Base-by-base conservation (phyloP, 2,329 filamentous ascomycete species). In the Xylariaceae sp. region DNA sequence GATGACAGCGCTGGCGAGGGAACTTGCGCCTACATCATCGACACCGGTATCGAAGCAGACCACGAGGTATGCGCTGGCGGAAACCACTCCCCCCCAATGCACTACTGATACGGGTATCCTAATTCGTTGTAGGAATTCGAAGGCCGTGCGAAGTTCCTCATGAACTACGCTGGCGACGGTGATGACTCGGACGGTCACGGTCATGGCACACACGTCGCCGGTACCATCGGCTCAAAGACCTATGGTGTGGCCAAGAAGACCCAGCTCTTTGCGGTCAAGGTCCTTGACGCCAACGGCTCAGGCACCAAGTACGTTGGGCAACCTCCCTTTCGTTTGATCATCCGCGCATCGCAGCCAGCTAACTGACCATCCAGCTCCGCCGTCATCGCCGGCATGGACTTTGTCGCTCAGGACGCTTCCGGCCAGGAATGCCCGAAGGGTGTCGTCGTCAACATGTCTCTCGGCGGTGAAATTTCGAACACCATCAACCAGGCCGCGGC, bases 401-500 rank as follows among this genome's bases (percentile, higher is more conserved):
- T 74, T 69, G 78, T 79, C 21, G 74, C 74, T 37, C 70, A 73
- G 57, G 74, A 81, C 67, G 78, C 79, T 55, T 68, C 67, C 44
- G 69, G 71, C 5, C 71, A 73, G 42, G 48, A 54, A 18, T 77
- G 78, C 21, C 67, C 70, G 44, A 68, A 62, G 20, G 74, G 74
- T 16, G 73, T 81, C 10, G 81, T 85, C 29, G 76, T 83, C 56
- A 81, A 77, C 72, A 77, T 86, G 77, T 83, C 80, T 20, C 75
- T 86, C 2, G 82, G 81, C 10, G 80, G 79, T 1, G 51, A 65
- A 20, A 70, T 67, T 54, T 80, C 78, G 1, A 58, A 68, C 2
- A 73, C 81, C 44, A 71, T 84, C 63, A 84, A 84, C 74, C 62
- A 63, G 18, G 80, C 80, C 41, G 75, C 84, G 26, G 73, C 77